Conservation (phyloP, 257 asterid genomes). For the Penstemon newberryi region DNA sequence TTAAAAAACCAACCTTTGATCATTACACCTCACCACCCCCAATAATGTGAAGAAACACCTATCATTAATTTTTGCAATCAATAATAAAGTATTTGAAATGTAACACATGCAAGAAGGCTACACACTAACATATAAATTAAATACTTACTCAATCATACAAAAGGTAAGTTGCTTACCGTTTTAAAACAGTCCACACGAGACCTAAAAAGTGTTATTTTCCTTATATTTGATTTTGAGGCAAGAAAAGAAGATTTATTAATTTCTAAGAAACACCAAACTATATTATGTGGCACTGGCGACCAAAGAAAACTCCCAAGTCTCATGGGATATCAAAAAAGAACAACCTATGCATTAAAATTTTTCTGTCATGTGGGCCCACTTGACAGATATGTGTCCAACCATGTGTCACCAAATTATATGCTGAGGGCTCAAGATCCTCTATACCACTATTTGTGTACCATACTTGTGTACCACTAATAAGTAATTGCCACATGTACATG, state of each 20-base stretch:
- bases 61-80: background rate
- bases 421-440: no score
- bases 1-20: constrained; percentile 24
- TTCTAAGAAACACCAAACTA: constrained; percentile 1
- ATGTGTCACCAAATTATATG: constrained; percentile 25
- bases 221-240: constrained; percentile 8
- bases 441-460: no score
- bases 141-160: constrained; percentile 21
- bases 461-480: no score
- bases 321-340: constrained; percentile 17
- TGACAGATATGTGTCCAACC: constrained; percentile 29
- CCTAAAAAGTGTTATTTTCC: constrained; percentile 2
- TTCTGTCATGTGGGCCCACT: constrained; percentile 31
- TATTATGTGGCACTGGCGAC: constrained; percentile 38
- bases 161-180: constrained; percentile 43
- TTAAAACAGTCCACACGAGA: constrained; percentile 31
- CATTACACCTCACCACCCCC: constrained; percentile 25
- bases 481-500: no score
- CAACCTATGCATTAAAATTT: constrained; percentile 31
- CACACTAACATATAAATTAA: background rate
- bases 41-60: constrained; percentile 17
- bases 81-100: background rate
- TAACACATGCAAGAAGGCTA: constrained; percentile 12
- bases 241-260: constrained; percentile 3
- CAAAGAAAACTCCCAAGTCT: constrained; percentile 31